Percentiles rank a stretch among this genome's conserved stretches.
phyloP scores from a whole-genome alignment of 345 rosid species.

The Pelargonium nanum region DNA sequence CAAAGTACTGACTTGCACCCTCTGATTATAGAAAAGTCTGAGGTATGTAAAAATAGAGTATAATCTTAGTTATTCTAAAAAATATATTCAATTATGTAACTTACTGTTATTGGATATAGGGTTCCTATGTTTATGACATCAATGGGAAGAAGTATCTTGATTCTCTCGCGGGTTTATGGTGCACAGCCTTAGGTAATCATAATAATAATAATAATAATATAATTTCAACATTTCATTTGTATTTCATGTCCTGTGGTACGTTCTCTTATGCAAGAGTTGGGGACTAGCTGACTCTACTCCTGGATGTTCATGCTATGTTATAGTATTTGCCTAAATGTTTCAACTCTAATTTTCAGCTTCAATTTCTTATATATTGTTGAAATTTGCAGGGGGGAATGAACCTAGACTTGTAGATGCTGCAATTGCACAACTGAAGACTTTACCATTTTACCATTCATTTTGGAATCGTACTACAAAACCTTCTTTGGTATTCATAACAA shows the following conservation, averaged over 20 bases:
- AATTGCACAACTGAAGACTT: conserved; percentile 48
- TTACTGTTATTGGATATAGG: conserved; percentile 32
- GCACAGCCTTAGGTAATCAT: conserved; percentile 83
- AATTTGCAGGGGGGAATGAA: conserved; percentile 76
- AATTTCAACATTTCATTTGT: neutral
- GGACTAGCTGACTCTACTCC: neutral
- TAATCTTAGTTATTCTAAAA: neutral
- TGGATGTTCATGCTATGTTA: neutral
- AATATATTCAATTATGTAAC: neutral
- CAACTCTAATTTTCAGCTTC: no score
- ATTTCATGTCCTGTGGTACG: neutral
- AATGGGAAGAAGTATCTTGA: conserved; percentile 86
- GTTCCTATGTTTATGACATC: conserved; percentile 69
- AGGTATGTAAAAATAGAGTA: conserved; percentile 28
- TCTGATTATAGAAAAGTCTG: conserved; percentile 68
- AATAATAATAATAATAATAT: no score
- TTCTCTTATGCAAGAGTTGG: neutral
- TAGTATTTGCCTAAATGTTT: neutral
- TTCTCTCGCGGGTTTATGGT: conserved; percentile 96
- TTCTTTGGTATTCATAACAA: conserved; percentile 48
- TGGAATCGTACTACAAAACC: conserved; percentile 98
- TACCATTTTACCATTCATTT: conserved; percentile 95
- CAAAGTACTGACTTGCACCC: conserved; percentile 71
- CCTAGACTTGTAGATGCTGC: conserved; percentile 88
- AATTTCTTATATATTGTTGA: neutral